phyloP scores from a whole-genome alignment of 352 stramenopile species.

The Plasmopara muralis region DNA sequence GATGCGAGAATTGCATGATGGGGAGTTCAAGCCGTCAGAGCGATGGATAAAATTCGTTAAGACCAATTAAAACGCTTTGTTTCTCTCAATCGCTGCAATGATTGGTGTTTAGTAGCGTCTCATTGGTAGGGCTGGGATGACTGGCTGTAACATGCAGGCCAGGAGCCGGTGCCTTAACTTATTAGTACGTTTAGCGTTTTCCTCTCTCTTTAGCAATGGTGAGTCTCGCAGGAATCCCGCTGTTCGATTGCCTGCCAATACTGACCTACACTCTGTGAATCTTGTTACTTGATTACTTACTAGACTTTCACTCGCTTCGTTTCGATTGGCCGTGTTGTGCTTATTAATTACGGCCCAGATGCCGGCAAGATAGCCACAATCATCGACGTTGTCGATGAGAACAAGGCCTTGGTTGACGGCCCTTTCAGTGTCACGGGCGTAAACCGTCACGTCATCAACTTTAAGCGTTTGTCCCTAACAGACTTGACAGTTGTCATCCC shows the following conservation, averaged over 20 bases:
- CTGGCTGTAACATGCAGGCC: slow-evolving; percentile 49
- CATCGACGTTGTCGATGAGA: slow-evolving; percentile 99
- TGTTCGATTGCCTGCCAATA: not conserved
- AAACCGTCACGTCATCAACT: slow-evolving; percentile 97
- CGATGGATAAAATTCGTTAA: not conserved
- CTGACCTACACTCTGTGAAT: slow-evolving; percentile 3
- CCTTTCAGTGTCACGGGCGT: slow-evolving; percentile 94
- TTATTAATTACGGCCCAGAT: slow-evolving; percentile 99
- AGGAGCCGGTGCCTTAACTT: slow-evolving; percentile 7
- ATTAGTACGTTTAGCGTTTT: slow-evolving; percentile 87
- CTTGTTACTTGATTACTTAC: not conserved
- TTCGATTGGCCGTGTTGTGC: slow-evolving; percentile 97
- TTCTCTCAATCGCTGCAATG: not conserved
- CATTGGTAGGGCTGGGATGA: slow-evolving; percentile 51
- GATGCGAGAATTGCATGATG: slow-evolving; percentile 11
- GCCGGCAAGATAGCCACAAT: slow-evolving; percentile 97
- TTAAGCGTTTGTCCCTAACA: slow-evolving; percentile 96
- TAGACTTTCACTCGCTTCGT: slow-evolving; percentile 99
- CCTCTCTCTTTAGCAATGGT: slow-evolving; percentile 79
- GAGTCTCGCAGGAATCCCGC: slow-evolving; percentile 13
- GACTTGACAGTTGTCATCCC: slow-evolving; percentile 95
- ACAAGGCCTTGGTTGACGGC: slow-evolving; percentile 97
- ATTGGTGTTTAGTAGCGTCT: slow-evolving; percentile 33
- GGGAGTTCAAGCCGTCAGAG: slow-evolving; percentile 2
- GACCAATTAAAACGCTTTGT: not conserved